Conservation (phyloP, 1,139 yeast genomes). For the Tardiomyces depauwii region DNA sequence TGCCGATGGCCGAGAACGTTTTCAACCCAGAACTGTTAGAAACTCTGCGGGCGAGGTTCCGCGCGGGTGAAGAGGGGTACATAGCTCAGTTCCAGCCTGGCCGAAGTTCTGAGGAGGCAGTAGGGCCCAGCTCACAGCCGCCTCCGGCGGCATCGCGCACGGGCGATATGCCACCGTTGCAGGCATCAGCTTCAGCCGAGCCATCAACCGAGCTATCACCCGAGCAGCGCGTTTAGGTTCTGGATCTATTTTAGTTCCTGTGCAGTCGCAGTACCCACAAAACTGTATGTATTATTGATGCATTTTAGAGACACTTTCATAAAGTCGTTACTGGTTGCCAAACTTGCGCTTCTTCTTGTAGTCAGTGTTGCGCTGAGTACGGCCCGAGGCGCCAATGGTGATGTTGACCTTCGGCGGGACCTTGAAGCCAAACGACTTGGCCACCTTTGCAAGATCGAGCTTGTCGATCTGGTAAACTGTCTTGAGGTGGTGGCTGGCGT, state of each 20-base stretch:
- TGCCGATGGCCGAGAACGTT: slow-evolving; percentile 6
- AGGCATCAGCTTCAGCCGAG: too few species aligned
- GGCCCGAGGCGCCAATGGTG: slow-evolving; percentile 87
- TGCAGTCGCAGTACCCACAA: too few species aligned
- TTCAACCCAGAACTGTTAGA: slow-evolving; percentile 15
- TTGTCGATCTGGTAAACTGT: slow-evolving; percentile 94
- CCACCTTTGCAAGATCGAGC: slow-evolving; percentile 87
- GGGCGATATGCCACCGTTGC: neutral
- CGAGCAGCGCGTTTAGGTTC: too few species aligned
- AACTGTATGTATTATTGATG: neutral
- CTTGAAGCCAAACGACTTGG: slow-evolving; percentile 88
- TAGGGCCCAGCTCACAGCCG: neutral
- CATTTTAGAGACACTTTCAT: neutral
- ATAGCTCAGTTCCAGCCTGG: neutral
- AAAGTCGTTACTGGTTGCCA: neutral
- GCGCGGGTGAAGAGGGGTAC: neutral
- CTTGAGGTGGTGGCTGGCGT: slow-evolving; percentile 90
- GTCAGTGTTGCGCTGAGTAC: slow-evolving; percentile 26
- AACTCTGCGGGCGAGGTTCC: slow-evolving; percentile 8
- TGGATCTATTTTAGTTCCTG: too few species aligned
- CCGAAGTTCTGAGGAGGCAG: neutral
- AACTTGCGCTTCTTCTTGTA: slow-evolving; percentile 2
- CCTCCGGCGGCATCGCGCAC: neutral
- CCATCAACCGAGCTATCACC: too few species aligned
- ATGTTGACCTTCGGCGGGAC: slow-evolving; percentile 96